Evolutionary conservation across 345 rosid genomes (phyloP).

Genomic region (Aurinia saxatilis): DNA sequence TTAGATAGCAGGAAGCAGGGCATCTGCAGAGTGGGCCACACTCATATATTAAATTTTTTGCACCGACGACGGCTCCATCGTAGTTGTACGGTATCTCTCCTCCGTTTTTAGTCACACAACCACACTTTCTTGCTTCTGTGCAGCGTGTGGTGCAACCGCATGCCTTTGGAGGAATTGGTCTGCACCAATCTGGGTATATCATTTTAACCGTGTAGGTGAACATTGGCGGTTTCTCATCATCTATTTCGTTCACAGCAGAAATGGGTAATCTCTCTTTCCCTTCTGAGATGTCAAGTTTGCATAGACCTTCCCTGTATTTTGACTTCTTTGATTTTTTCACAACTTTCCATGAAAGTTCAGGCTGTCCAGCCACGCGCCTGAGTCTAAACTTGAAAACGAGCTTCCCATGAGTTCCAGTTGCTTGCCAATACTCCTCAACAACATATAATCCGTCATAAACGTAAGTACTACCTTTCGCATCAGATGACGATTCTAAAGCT

Average conservation of each 20-base stretch:
- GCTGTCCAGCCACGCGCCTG: conserved; percentile 63
- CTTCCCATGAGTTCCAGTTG: conserved; percentile 62
- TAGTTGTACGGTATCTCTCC: conserved; percentile 76
- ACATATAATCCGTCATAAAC: conserved; percentile 72
- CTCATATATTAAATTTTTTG: conserved; percentile 60
- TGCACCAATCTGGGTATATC: conserved; percentile 54
- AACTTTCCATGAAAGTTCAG: conserved; percentile 78
- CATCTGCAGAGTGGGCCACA: conserved; percentile 83
- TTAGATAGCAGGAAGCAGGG: conserved; percentile 62
- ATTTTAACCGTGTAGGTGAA: conserved; percentile 49
- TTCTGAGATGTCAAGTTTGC: conserved; percentile 57
- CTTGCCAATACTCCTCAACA: conserved; percentile 59
- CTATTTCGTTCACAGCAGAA: conserved; percentile 62
- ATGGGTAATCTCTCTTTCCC: conserved; percentile 51
- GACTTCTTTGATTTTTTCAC: conserved; percentile 46
- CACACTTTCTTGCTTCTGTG: conserved; percentile 41
- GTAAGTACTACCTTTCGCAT: conserved; percentile 38
- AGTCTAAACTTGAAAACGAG: conserved; percentile 61
- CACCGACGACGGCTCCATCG: conserved; percentile 65
- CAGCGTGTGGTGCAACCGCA: conserved; percentile 57
- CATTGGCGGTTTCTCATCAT: conserved; percentile 59
- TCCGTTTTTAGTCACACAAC: conserved; percentile 56
- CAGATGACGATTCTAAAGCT: conserved; percentile 26
- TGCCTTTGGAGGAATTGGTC: conserved; percentile 38
- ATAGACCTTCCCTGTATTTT: conserved; percentile 51